Base-by-base conservation (phyloP, 2,329 filamentous ascomycete species). In the Emergomyces orientalis region DNA sequence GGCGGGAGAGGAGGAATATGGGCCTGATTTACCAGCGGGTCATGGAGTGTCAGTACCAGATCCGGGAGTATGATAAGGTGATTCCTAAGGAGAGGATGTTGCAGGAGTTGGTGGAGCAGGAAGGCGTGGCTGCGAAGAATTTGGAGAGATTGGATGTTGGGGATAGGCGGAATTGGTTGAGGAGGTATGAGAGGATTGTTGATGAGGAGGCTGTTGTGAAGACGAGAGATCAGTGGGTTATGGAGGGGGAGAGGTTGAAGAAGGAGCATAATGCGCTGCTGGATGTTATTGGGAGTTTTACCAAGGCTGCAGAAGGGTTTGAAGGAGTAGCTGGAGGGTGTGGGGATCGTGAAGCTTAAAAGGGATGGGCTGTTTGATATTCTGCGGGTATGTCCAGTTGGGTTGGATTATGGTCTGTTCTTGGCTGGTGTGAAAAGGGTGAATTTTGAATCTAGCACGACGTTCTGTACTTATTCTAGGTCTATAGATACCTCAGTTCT, bases 31-130 rank as follows among this genome's bases (percentile, higher is more conserved):
- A 66, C n/a, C 62, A 65, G 11, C 59, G 63, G 0, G 58, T 65
- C 17, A 56, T 72, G 43, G 67, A 69, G 13, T 70, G 70, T 13
- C 61, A 72, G 47, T 61, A 71, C 60, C 72, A 68, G 67, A 64
- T 64, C 22, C 14, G 51, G 49, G 63, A 63, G 17, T 57, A 71
- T 11, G 65, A 68, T 49, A n/a, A 62, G 47, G 55, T 63, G 2
- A 54, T 68, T 27, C 30, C 39, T 1, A 30, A 57, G 19, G 41
- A 39, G 30, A 58, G n/a, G 25, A 34, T 30, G 22, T 30, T 64
- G 32, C 37, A 45, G 30, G 47, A 43, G 22, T n/a, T 64, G 43
- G 37, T 62, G 32, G 25, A 58, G 39, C 43, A 62, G 55, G 63
- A 64, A 17, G 43, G 49, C 39, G 30, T 17, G n/a, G 45, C 55